Base-by-base conservation (phyloP, 306 rosid species). In the Cucurbita ficifolia region DNA sequence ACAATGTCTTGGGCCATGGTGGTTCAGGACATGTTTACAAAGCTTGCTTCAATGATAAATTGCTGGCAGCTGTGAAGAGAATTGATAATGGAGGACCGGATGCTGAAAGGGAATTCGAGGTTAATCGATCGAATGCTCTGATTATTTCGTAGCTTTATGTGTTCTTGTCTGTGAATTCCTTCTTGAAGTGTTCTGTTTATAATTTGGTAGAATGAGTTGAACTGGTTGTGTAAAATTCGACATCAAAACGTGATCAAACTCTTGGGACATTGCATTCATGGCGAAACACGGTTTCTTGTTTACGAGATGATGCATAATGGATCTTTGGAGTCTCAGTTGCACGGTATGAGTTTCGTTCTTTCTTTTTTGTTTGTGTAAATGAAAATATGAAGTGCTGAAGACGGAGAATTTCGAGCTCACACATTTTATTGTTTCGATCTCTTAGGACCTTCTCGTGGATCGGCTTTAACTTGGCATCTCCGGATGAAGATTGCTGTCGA, bases 231-330 rank as follows among this genome's bases (percentile, higher is more conserved):
- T 80, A 89, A 86, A 81, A 88, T 90, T 19, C 81, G 84, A 69
- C 96, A 93, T 80, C 93, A 90, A 83, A 90, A 90, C 75, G 87
- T 93, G 70, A 80, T 87, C 69, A 87, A 86, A 79, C 90, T 93
- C 78, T 79, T 90, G 76, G 96, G 98, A 39, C 89, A 87, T 63
- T 90, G 93, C 52, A 80, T 88, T 64, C 83, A 88, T 54, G 89
- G 87, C 7, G 86, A 87, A 73, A 84, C 96, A 13, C 86, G 94
- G 86, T 87, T 90, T 74, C 91, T 90, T 76, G 84, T 93, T 43
- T 88, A 87, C 77, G 97, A 93, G 75, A 81, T 87, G 84, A 80
- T 88, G 93, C 91, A 82, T 62, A 87, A 85, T 70, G 96, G 87
- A 49, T 90, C 96, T 46, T 76, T 90, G 75, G 89, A 88, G 78